Percentiles rank a stretch among this genome's conserved stretches.
phyloP scores from a whole-genome alignment of 768 basidiomycete genomes.

The Kwoniella europaea region DNA sequence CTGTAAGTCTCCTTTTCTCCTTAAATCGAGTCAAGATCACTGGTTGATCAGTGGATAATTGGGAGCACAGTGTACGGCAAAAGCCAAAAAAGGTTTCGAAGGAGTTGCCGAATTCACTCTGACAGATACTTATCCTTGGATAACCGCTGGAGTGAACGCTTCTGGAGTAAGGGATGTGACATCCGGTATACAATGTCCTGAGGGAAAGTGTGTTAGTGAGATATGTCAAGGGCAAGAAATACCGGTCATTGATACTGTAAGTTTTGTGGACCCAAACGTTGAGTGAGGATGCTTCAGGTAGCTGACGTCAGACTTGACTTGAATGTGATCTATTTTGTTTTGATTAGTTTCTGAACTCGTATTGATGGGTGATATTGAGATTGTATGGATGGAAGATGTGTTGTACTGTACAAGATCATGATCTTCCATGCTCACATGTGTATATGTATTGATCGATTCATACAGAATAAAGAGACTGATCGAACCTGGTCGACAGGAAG shows the following conservation, averaged over 20 bases:
- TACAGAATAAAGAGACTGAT: too few species aligned
- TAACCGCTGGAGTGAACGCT: constrained; percentile 4
- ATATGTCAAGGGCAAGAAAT: background rate
- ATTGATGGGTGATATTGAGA: too few species aligned
- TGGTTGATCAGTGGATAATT: background rate
- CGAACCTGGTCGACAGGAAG: too few species aligned
- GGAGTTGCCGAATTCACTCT: constrained; percentile 4
- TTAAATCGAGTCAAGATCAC: background rate
- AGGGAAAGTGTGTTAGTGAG: background rate
- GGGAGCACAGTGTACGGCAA: constrained; percentile 5
- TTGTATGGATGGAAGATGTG: too few species aligned
- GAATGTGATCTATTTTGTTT: too few species aligned
- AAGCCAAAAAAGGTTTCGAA: background rate
- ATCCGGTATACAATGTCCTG: constrained; percentile 8
- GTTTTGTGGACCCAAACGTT: background rate
- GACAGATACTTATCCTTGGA: constrained; percentile 5
- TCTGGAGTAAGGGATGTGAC: background rate
- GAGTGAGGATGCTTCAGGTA: too few species aligned
- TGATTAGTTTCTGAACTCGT: too few species aligned
- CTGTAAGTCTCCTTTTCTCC: constrained; percentile 2
- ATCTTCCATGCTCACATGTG: too few species aligned
- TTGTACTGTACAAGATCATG: too few species aligned
- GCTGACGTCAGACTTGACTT: too few species aligned
- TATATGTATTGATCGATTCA: too few species aligned
- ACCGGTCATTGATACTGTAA: constrained; percentile 12